phyloP scores from a whole-genome alignment of 495 filamentous ascomycete species.

The Rostrohypoxylon terebratum region DNA sequence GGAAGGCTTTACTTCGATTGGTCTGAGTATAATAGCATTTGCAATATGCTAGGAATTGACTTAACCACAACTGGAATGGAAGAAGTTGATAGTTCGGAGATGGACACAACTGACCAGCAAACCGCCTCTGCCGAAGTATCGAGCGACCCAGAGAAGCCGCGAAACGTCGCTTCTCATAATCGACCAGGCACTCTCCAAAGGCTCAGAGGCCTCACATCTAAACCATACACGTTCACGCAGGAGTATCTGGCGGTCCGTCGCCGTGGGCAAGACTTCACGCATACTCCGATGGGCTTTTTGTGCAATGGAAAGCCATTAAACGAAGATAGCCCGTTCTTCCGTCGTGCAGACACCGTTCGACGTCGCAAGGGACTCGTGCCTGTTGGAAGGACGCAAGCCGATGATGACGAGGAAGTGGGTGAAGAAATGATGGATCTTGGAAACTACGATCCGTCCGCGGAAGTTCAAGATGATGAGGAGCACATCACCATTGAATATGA shows the following conservation, averaged over 20 bases:
- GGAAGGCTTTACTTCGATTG: conserved; percentile 68
- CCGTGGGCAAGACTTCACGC: conserved; percentile 63
- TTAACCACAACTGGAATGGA: conserved; percentile 15
- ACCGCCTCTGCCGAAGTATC: conserved; percentile 1
- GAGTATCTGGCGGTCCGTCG: conserved; percentile 64
- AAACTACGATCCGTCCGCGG: conserved; percentile 37
- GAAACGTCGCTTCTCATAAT: not conserved
- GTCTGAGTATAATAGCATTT: conserved; percentile 50
- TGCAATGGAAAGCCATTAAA: conserved; percentile 60
- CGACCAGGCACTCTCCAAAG: not conserved
- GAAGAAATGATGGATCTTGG: conserved; percentile 39
- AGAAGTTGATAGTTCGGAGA: conserved; percentile 33
- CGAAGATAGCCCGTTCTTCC: conserved; percentile 61
- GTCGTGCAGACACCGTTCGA: conserved; percentile 14
- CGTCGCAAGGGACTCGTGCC: conserved; percentile 11
- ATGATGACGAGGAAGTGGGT: conserved; percentile 11
- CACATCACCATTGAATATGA: conserved; percentile 39
- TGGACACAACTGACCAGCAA: not conserved
- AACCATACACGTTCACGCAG: conserved; percentile 57
- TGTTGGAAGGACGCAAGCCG: conserved; percentile 7
- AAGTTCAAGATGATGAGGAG: conserved; percentile 33
- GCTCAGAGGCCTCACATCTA: conserved; percentile 23
- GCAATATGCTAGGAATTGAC: conserved; percentile 43
- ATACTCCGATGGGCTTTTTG: conserved; percentile 68
- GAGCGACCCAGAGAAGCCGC: not conserved